A percentile compares a stretch with the other conserved stretches of the same genome.
Evolutionary conservation across 2,329 filamentous ascomycete genomes (phyloP).

Genomic region (Hypomyces perniciosus): DNA sequence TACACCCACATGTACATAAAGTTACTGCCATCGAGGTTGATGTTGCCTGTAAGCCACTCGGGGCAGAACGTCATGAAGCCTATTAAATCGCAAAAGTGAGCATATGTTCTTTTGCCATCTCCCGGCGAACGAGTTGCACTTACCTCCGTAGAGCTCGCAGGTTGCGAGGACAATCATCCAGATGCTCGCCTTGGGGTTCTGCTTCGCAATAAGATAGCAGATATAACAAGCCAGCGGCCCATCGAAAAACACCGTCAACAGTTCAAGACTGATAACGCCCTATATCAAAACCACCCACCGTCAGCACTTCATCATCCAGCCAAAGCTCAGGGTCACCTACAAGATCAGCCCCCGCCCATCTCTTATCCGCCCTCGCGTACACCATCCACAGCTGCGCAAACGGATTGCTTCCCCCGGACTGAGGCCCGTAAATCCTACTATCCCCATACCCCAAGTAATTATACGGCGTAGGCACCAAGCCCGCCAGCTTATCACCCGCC

Average conservation of each 20-base stretch:
- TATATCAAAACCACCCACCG: constrained; percentile 16
- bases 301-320: constrained; percentile 2
- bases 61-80: constrained; percentile 68
- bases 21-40: constrained; percentile 59
- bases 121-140: constrained; percentile 14
- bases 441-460: constrained; percentile 47
- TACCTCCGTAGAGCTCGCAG: constrained; percentile 60
- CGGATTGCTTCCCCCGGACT: constrained; percentile 48
- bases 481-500: constrained; percentile 25
- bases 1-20: constrained; percentile 66
- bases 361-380: constrained; percentile 56
- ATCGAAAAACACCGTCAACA: constrained; percentile 58
- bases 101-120: neutral
- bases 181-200: constrained; percentile 49
- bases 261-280: constrained; percentile 58
- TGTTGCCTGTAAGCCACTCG: constrained; percentile 58
- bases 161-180: constrained; percentile 61
- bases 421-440: constrained; percentile 47
- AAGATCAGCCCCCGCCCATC: constrained; percentile 59
- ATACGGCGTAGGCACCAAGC: constrained; percentile 41
- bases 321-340: constrained; percentile 26
- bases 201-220: constrained; percentile 53
- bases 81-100: constrained; percentile 18
- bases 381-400: constrained; percentile 63
- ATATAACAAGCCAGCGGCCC: constrained; percentile 55